A percentile compares a stretch with the other conserved stretches of the same genome.
Conservation (phyloP, 2,329 filamentous ascomycete genomes). For the Penicillium palitans region DNA sequence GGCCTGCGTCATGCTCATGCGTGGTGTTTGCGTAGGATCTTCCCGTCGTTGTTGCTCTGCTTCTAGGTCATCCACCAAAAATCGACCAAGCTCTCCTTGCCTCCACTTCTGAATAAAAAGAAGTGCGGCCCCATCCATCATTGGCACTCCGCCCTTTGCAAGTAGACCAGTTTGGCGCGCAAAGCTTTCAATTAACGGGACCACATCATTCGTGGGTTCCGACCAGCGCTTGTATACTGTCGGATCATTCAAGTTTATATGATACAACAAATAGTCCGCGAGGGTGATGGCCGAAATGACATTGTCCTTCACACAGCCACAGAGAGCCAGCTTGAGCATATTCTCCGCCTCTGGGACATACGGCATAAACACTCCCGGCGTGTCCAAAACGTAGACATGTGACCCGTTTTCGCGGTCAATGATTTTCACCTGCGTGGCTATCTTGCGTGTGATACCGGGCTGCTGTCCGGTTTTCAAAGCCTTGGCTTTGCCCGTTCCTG, state of each 20-base stretch:
- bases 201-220: slow-evolving; percentile 80
- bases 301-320: slow-evolving; percentile 86
- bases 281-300: slow-evolving; percentile 75
- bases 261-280: slow-evolving; percentile 87
- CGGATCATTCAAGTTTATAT: slow-evolving; percentile 70
- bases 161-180: slow-evolving; percentile 75
- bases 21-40: slow-evolving; percentile 32
- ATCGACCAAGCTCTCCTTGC: slow-evolving; percentile 70
- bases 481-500: slow-evolving; percentile 65
- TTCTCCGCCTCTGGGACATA: slow-evolving; percentile 80
- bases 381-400: slow-evolving; percentile 84
- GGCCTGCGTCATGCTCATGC: slow-evolving; percentile 47
- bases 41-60: slow-evolving; percentile 57
- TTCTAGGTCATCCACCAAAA: slow-evolving; percentile 75
- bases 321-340: slow-evolving; percentile 94
- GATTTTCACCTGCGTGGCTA: slow-evolving; percentile 81
- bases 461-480: slow-evolving; percentile 81
- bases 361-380: slow-evolving; percentile 91
- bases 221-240: slow-evolving; percentile 63
- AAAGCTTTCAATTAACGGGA: slow-evolving; percentile 67
- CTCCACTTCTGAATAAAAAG: slow-evolving; percentile 84
- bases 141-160: slow-evolving; percentile 68
- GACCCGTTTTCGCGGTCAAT: slow-evolving; percentile 56
- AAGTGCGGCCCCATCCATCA: slow-evolving; percentile 70
- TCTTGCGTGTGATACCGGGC: slow-evolving; percentile 85